A percentile compares a stretch with the other conserved stretches of the same genome.
These are phyloP conservation scores for Biscogniauxia sp. DNA, from an alignment of 2,329 filamentous ascomycete genomes.

Conservation along the genomic window DNA sequence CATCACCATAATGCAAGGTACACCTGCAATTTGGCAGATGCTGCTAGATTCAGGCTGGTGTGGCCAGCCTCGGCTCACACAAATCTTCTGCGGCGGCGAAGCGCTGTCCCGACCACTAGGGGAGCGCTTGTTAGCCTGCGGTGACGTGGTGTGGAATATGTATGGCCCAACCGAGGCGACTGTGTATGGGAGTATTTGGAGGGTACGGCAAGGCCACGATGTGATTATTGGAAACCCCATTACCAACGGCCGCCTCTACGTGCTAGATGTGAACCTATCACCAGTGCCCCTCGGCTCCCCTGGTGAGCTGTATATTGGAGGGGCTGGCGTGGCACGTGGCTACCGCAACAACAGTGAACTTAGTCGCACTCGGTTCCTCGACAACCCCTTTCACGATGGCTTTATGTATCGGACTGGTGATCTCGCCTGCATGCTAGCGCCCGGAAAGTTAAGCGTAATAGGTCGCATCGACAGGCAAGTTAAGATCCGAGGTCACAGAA, in stretches of 20 bases:
- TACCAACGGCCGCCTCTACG: slow-evolving; percentile 37
- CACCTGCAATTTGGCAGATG: slow-evolving; percentile 37
- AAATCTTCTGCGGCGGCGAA: slow-evolving; percentile 30
- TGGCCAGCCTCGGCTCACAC: slow-evolving; percentile 20
- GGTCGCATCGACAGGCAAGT: slow-evolving; percentile 29
- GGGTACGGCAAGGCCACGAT: slow-evolving; percentile 20
- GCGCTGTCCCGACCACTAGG: slow-evolving; percentile 25
- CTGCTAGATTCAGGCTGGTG: slow-evolving; percentile 22
- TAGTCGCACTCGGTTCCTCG: slow-evolving; percentile 19
- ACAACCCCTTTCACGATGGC: slow-evolving; percentile 23
- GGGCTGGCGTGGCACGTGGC: slow-evolving; percentile 30
- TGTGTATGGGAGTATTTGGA: slow-evolving; percentile 27
- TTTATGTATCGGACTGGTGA: slow-evolving; percentile 29
- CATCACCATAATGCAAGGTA: slow-evolving; percentile 36
- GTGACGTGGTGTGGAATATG: slow-evolving; percentile 27
- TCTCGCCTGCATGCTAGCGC: slow-evolving; percentile 16
- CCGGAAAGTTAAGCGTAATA: slow-evolving; percentile 20
- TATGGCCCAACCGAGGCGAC: slow-evolving; percentile 31
- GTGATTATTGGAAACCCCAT: slow-evolving; percentile 27
- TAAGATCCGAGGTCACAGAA: slow-evolving; percentile 30
- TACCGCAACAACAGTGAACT: slow-evolving; percentile 30
- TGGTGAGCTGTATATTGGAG: slow-evolving; percentile 35
- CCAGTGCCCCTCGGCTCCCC: slow-evolving; percentile 37
- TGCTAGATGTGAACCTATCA: slow-evolving; percentile 37
- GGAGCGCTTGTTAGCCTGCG: slow-evolving; percentile 31